Conservation (phyloP, 1,284 basidiomycete genomes). For the Porodaedalea pini region DNA sequence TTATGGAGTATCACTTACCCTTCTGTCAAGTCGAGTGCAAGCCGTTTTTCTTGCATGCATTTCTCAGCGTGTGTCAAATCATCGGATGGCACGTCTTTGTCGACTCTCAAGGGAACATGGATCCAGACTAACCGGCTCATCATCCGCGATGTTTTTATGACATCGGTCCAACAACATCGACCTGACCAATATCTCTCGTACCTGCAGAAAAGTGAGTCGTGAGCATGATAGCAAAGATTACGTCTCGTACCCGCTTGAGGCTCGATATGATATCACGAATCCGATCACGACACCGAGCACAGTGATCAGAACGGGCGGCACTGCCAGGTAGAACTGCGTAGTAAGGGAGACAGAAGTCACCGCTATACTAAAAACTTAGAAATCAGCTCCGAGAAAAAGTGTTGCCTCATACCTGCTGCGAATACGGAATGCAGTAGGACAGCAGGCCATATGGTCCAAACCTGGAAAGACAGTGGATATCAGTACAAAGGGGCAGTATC, state of each 20-base stretch:
- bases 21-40: conserved; percentile 55
- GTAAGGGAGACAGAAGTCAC: conserved; percentile 45
- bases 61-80: conserved; percentile 28
- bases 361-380: conserved; percentile 28
- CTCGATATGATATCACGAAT: conserved; percentile 67
- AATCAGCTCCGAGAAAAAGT: neutral
- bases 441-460: conserved; percentile 67
- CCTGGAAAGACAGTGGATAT: conserved; percentile 33
- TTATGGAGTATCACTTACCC: conserved; percentile 37
- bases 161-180: conserved; percentile 53
- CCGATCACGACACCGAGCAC: conserved; percentile 69
- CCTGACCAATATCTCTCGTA: conserved; percentile 67
- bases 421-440: conserved; percentile 58
- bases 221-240: neutral
- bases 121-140: conserved; percentile 61
- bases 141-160: conserved; percentile 48
- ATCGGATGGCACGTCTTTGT: conserved; percentile 9
- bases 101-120: conserved; percentile 48
- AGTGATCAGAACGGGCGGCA: conserved; percentile 58
- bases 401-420: conserved; percentile 42
- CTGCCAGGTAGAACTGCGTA: conserved; percentile 39
- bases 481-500: neutral
- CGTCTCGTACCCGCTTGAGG: conserved; percentile 48
- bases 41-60: conserved; percentile 55
- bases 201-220: conserved; percentile 27